phyloP scores from a whole-genome alignment of 495 filamentous ascomycete genomes.

The Glonium stellatum region DNA sequence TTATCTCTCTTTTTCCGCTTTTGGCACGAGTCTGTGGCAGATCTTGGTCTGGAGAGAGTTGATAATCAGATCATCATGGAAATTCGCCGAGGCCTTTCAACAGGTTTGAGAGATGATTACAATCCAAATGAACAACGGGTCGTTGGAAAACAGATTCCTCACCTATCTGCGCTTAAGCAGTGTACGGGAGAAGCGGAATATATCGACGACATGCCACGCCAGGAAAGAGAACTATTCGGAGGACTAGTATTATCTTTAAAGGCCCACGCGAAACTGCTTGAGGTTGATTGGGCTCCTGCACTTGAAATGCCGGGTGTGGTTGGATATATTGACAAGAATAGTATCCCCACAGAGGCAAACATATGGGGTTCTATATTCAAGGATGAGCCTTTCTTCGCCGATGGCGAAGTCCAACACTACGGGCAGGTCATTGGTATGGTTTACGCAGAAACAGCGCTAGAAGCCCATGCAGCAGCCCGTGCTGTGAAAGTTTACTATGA shows the following conservation, averaged over 20 bases:
- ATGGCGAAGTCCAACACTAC: conserved; percentile 35
- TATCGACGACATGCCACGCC: conserved; percentile 38
- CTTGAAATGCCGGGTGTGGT: conserved; percentile 39
- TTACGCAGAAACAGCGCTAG: conserved; percentile 37
- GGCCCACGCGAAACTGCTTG: conserved; percentile 40
- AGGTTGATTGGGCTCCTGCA: conserved; percentile 37
- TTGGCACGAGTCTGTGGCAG: conserved; percentile 23
- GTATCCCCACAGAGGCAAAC: conserved; percentile 34
- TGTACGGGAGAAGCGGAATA: conserved; percentile 41
- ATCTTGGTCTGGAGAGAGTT: conserved; percentile 37
- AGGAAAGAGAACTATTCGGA: conserved; percentile 37
- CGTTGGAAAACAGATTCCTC: conserved; percentile 40
- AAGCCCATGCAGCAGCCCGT: conserved; percentile 36
- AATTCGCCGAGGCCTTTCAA: conserved; percentile 55
- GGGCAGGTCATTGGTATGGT: conserved; percentile 39
- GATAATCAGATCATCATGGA: conserved; percentile 51
- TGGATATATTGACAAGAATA: conserved; percentile 39
- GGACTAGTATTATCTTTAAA: conserved; percentile 36
- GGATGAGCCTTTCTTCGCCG: conserved; percentile 41
- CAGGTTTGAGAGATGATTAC: conserved; percentile 47
- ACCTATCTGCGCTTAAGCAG: conserved; percentile 40
- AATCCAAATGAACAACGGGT: conserved; percentile 40
- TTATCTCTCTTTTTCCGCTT: conserved; percentile 30
- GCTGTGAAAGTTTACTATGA: conserved; percentile 38
- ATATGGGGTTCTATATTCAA: conserved; percentile 35